Evolutionary conservation across 2,329 filamentous ascomycete genomes (phyloP).

Genomic region (Penicillium decumbens): DNA sequence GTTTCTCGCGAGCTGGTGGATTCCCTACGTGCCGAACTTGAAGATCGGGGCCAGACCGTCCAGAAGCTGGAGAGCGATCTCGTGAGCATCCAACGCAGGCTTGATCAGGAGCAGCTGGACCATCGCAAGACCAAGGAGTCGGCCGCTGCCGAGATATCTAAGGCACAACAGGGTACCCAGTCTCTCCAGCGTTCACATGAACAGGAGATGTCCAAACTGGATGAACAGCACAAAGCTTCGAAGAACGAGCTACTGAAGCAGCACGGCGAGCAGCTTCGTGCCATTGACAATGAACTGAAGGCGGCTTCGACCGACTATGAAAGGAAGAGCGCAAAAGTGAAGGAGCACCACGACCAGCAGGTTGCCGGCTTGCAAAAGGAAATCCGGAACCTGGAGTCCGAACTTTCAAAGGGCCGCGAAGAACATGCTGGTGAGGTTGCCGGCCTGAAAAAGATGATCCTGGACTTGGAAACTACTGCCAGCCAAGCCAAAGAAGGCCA

Average conservation of each 20-base stretch:
- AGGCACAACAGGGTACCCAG: conserved; percentile 65
- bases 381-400: conserved; percentile 55
- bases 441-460: conserved; percentile 55
- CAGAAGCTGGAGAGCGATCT: conserved; percentile 55
- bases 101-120: conserved; percentile 68
- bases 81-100: conserved; percentile 51
- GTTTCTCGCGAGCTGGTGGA: conserved; percentile 94
- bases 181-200: conserved; percentile 66
- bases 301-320: conserved; percentile 41
- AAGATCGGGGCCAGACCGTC: conserved; percentile 62
- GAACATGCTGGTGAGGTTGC: conserved; percentile 53
- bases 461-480: conserved; percentile 50
- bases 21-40: conserved; percentile 69
- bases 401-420: conserved; percentile 47
- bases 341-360: conserved; percentile 54
- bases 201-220: conserved; percentile 51
- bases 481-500: conserved; percentile 56
- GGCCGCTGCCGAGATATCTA: conserved; percentile 50
- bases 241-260: conserved; percentile 42
- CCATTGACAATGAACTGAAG: conserved; percentile 48
- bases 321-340: conserved; percentile 34
- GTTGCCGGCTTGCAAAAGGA: conserved; percentile 59
- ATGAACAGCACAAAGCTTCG: conserved; percentile 46
- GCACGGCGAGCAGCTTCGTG: conserved; percentile 46
- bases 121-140: conserved; percentile 63